phyloP scores from a whole-genome alignment of 805 yeast species.

The Saccharomycopsis amapae region DNA sequence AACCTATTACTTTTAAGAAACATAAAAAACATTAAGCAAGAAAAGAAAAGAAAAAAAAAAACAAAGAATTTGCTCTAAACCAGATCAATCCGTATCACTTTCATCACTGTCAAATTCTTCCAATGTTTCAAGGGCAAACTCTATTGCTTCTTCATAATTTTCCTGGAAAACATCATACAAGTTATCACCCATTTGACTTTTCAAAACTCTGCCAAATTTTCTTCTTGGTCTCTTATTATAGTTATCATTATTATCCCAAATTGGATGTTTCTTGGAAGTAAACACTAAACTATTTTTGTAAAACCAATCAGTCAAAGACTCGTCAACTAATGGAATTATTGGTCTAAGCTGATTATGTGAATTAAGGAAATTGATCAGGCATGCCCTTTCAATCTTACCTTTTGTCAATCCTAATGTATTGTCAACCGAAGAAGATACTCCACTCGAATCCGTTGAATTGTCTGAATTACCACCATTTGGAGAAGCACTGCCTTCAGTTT shows the following conservation, averaged over 20 bases:
- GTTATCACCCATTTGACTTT: conserved; percentile 61
- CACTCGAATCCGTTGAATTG: background rate
- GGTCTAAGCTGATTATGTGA: conserved; percentile 42
- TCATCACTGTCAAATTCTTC: conserved; percentile 45
- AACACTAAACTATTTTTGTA: conserved; percentile 79
- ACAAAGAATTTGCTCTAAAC: background rate
- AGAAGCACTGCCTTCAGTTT: conserved; percentile 2
- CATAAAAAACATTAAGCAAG: background rate
- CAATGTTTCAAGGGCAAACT: conserved; percentile 71
- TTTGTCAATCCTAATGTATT: conserved; percentile 8
- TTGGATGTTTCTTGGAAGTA: conserved; percentile 64
- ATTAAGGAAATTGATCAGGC: conserved; percentile 19
- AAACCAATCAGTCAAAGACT: conserved; percentile 86
- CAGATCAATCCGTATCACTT: background rate
- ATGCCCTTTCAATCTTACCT: conserved; percentile 19
- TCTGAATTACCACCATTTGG: background rate
- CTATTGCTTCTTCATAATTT: conserved; percentile 78
- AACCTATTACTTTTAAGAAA: background rate
- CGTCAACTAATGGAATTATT: conserved; percentile 82
- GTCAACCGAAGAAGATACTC: background rate
- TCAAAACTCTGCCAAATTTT: conserved; percentile 84
- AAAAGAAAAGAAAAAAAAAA: background rate
- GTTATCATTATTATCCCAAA: conserved; percentile 59
- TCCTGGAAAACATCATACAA: conserved; percentile 72
- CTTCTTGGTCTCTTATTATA: conserved; percentile 71